Conservation (phyloP, 441 rosid species). For the Cnidoscolus chayamansa region DNA sequence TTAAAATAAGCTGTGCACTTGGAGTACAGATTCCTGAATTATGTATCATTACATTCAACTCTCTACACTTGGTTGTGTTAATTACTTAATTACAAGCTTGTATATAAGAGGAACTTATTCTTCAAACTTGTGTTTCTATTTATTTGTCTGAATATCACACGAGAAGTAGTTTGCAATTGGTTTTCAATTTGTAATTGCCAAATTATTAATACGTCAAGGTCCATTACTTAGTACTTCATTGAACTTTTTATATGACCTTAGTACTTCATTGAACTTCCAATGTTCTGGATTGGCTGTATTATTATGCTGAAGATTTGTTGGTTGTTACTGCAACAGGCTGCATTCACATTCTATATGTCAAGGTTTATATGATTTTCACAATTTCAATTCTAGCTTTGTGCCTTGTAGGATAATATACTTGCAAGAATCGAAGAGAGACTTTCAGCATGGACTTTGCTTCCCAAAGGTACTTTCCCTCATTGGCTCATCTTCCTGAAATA, state of each 20-base stretch:
- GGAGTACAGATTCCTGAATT: neutral
- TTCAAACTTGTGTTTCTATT: neutral
- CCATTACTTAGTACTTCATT: neutral
- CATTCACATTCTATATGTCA: neutral
- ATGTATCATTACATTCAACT: neutral
- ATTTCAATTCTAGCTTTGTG: constrained; percentile 11
- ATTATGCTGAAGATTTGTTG: neutral
- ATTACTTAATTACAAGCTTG: neutral
- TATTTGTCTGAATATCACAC: neutral
- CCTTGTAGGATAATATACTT: constrained; percentile 55
- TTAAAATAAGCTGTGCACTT: neutral
- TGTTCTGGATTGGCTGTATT: neutral
- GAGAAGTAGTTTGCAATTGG: neutral
- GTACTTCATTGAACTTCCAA: neutral
- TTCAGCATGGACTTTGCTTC: constrained; percentile 87
- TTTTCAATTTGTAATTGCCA: neutral
- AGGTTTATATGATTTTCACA: constrained; percentile 3
- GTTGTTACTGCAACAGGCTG: neutral
- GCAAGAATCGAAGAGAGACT: constrained; percentile 70
- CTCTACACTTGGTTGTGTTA: neutral
- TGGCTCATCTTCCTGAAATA: neutral
- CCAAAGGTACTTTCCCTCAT: constrained; percentile 45
- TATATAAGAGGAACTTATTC: constrained; percentile 1
- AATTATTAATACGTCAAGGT: constrained; percentile 1
- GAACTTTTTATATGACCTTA: neutral